Conservation (phyloP, 495 filamentous ascomycete genomes). For the Hypoxylon lienhwacheense region DNA sequence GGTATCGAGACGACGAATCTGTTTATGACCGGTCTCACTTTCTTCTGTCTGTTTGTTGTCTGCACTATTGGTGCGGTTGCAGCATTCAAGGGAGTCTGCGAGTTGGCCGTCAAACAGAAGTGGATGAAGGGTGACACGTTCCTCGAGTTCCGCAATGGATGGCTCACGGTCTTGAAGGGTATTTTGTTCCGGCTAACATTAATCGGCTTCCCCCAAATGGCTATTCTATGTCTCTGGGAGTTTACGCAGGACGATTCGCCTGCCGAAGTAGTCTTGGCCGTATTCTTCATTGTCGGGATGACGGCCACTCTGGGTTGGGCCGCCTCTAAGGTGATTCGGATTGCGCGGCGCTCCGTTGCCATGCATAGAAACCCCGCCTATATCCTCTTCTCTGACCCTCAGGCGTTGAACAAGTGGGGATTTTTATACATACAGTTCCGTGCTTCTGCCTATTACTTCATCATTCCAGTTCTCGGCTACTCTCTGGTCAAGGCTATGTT, state of each 20-base stretch:
- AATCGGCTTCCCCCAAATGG: slow-evolving; percentile 93
- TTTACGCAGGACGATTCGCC: slow-evolving; percentile 83
- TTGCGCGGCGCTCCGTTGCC: slow-evolving; percentile 82
- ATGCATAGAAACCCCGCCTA: slow-evolving; percentile 98
- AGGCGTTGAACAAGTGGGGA: slow-evolving; percentile 95
- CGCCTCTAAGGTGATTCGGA: slow-evolving; percentile 80
- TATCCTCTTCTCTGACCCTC: slow-evolving; percentile 93
- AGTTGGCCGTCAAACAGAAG: slow-evolving; percentile 66
- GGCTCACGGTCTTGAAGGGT: slow-evolving; percentile 77
- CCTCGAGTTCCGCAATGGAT: slow-evolving; percentile 89
- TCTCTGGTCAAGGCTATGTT: slow-evolving; percentile 88
- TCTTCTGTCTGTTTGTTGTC: slow-evolving; percentile 84
- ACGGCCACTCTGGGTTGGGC: slow-evolving; percentile 81
- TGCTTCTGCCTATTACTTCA: slow-evolving; percentile 95
- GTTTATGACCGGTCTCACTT: slow-evolving; percentile 87
- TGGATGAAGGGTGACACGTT: slow-evolving; percentile 89
- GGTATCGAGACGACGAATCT: slow-evolving; percentile 89
- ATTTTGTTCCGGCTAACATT: slow-evolving; percentile 90
- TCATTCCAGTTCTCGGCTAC: slow-evolving; percentile 80
- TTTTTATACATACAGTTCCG: slow-evolving; percentile 98
- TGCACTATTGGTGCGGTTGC: slow-evolving; percentile 70
- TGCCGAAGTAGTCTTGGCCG: slow-evolving; percentile 83
- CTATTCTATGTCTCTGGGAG: slow-evolving; percentile 92
- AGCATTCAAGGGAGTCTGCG: slow-evolving; percentile 77
- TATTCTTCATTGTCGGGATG: slow-evolving; percentile 88